Conservation (phyloP, 768 basidiomycete genomes). For the Phaeotremella fagi region DNA sequence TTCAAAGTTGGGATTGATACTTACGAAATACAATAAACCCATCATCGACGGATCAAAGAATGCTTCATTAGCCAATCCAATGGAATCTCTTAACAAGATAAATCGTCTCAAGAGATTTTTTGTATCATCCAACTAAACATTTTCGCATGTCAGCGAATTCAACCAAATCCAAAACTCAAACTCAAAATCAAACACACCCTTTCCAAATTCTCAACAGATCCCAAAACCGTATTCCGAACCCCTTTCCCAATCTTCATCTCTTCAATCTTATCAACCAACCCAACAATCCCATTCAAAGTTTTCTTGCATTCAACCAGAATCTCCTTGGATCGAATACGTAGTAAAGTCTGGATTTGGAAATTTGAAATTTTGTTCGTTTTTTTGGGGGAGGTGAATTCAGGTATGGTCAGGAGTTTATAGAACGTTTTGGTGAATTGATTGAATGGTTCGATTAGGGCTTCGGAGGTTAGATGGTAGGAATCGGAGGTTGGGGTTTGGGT, state of each 20-base stretch:
- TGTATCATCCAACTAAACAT: slow-evolving; percentile 13
- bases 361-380: too few species aligned
- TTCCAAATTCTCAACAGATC: slow-evolving; percentile 67
- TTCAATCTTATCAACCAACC: slow-evolving; percentile 75
- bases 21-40: slow-evolving; percentile 79
- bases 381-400: slow-evolving; percentile 59
- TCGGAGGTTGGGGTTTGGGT: slow-evolving; percentile 1
- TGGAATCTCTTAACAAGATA: slow-evolving; percentile 34
- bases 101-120: slow-evolving; percentile 17
- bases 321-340: slow-evolving; percentile 65
- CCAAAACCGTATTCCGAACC: slow-evolving; percentile 67
- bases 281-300: slow-evolving; percentile 74
- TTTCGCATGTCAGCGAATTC: background rate
- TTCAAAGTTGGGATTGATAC: slow-evolving; percentile 8
- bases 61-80: slow-evolving; percentile 55
- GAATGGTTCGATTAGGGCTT: slow-evolving; percentile 32
- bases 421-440: slow-evolving; percentile 60
- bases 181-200: slow-evolving; percentile 54
- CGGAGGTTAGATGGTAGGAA: slow-evolving; percentile 14
- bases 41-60: slow-evolving; percentile 98
- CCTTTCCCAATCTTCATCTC: slow-evolving; percentile 85
- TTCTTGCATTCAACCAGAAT: slow-evolving; percentile 65
- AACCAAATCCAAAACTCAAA: background rate
- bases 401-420: slow-evolving; percentile 72
- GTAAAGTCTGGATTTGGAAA: too few species aligned